A percentile compares a stretch with the other conserved stretches of the same genome.
These are phyloP conservation scores for Penicillium daleae DNA, from an alignment of 495 filamentous ascomycete genomes.

Conservation along the genomic window DNA sequence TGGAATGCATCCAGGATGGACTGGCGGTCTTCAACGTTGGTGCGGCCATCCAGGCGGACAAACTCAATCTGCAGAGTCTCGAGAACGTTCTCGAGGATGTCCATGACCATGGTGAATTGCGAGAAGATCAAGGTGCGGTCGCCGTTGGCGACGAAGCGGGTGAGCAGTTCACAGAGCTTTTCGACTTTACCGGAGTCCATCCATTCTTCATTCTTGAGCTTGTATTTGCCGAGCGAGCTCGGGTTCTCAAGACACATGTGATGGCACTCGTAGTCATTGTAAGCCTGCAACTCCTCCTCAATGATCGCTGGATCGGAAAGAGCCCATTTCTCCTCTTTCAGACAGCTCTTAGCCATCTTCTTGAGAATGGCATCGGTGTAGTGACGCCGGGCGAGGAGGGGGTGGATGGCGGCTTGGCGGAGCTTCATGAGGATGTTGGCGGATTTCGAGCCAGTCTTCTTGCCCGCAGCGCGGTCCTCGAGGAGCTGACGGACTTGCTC, in stretches of 20 bases:
- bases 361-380: slow-evolving; percentile 73
- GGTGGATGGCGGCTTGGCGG: slow-evolving; percentile 90
- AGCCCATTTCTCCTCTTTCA: slow-evolving; percentile 65
- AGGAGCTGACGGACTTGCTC: slow-evolving; percentile 58
- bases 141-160: slow-evolving; percentile 74
- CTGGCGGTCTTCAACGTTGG: slow-evolving; percentile 80
- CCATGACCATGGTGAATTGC: slow-evolving; percentile 88
- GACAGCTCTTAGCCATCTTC: slow-evolving; percentile 76
- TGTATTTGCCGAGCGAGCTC: slow-evolving; percentile 67
- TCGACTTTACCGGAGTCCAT: slow-evolving; percentile 91
- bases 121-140: slow-evolving; percentile 89
- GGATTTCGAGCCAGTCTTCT: slow-evolving; percentile 57
- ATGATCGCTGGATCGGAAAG: slow-evolving; percentile 66
- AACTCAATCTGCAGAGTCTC: slow-evolving; percentile 73
- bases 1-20: slow-evolving; percentile 82
- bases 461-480: slow-evolving; percentile 59
- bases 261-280: slow-evolving; percentile 84
- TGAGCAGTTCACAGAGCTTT: slow-evolving; percentile 72
- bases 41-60: slow-evolving; percentile 83
- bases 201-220: slow-evolving; percentile 77
- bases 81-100: slow-evolving; percentile 83
- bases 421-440: slow-evolving; percentile 87
- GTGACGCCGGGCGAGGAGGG: slow-evolving; percentile 78
- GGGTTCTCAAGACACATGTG: slow-evolving; percentile 73
- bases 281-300: slow-evolving; percentile 68